These are phyloP conservation scores for Neurospora discreta DNA, from an alignment of 495 filamentous ascomycete genomes.

Conservation along the genomic window DNA sequence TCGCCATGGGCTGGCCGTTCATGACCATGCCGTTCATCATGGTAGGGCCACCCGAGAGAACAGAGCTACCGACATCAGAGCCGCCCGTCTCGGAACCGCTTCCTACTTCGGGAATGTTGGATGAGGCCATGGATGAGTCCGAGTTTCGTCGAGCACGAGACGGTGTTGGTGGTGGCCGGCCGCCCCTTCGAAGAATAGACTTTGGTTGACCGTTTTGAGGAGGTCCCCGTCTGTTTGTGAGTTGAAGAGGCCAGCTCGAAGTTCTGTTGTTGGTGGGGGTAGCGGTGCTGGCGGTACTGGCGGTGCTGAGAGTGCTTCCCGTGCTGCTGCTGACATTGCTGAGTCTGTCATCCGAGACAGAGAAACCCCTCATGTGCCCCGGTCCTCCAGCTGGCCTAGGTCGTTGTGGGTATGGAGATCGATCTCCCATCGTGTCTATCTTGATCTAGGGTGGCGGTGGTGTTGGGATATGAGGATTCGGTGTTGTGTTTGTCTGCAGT, in stretches of 20 bases:
- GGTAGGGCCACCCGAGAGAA: not conserved
- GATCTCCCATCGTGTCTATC: not conserved
- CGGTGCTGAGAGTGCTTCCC: conserved; percentile 7
- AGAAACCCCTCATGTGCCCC: not conserved
- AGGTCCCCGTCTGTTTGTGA: not conserved
- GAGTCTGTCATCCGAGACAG: conserved; percentile 12
- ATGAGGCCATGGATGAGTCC: conserved; percentile 23
- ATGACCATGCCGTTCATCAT: not conserved
- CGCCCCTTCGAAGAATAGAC: conserved; percentile 17
- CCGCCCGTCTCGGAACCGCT: conserved; percentile 15
- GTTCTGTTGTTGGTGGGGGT: not conserved
- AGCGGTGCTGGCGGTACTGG: conserved; percentile 3
- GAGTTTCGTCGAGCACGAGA: conserved; percentile 19
- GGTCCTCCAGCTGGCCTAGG: not conserved
- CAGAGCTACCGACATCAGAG: not conserved
- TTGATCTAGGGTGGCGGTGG: not conserved
- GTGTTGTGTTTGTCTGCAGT: not conserved
- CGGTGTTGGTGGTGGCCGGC: conserved; percentile 7
- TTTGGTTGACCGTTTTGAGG: not conserved
- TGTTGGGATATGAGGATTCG: not conserved
- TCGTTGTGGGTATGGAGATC: not conserved
- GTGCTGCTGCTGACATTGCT: not conserved
- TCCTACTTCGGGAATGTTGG: conserved; percentile 17
- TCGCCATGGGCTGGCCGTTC: not conserved
- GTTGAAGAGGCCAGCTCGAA: not conserved